These are phyloP conservation scores for Flaveria sonorensis DNA, from an alignment of 129 eudicot species.

Conservation along the genomic window DNA sequence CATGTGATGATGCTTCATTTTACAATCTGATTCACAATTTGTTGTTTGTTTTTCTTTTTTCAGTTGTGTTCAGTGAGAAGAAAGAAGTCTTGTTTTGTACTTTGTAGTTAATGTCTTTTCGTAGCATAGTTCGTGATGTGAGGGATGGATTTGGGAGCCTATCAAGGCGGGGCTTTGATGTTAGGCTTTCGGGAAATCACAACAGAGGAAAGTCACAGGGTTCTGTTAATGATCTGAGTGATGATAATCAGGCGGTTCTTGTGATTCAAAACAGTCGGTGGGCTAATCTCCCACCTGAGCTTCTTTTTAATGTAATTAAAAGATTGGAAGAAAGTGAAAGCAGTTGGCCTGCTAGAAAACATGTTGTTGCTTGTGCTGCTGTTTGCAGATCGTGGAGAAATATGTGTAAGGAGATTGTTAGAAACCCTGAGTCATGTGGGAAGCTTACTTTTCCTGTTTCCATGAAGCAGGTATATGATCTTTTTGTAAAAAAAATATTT, in stretches of 20 bases:
- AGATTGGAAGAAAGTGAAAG: slow-evolving; percentile 51
- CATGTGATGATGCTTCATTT: slow-evolving; percentile 44
- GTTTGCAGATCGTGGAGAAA: slow-evolving; percentile 85
- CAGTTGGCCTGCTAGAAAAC: slow-evolving; percentile 49
- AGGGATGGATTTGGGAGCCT: slow-evolving; percentile 84
- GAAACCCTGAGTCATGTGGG: slow-evolving; percentile 72
- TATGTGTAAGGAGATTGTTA: slow-evolving; percentile 87
- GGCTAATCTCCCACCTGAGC: slow-evolving; percentile 50
- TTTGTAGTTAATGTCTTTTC: slow-evolving; percentile 72
- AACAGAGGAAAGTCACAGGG: slow-evolving; percentile 54
- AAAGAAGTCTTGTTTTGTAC: slow-evolving; percentile 41
- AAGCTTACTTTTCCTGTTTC: slow-evolving; percentile 88
- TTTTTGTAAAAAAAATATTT: neutral
- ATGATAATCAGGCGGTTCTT: slow-evolving; percentile 30
- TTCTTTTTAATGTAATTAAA: slow-evolving; percentile 42
- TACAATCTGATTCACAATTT: slow-evolving; percentile 19
- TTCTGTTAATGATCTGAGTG: slow-evolving; percentile 38
- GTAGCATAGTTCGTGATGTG: slow-evolving; percentile 82
- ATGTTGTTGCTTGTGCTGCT: slow-evolving; percentile 71
- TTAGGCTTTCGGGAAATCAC: slow-evolving; percentile 65
- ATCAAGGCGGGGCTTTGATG: slow-evolving; percentile 71
- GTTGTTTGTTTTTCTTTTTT: slow-evolving; percentile 13
- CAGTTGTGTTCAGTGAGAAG: slow-evolving; percentile 38
- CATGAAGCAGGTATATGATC: slow-evolving; percentile 62
- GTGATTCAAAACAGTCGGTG: slow-evolving; percentile 47